Percentiles rank a stretch among this genome's conserved stretches.
Conservation (phyloP, 176 grass and related monocot genomes). For the Lolium multiflorum region DNA sequence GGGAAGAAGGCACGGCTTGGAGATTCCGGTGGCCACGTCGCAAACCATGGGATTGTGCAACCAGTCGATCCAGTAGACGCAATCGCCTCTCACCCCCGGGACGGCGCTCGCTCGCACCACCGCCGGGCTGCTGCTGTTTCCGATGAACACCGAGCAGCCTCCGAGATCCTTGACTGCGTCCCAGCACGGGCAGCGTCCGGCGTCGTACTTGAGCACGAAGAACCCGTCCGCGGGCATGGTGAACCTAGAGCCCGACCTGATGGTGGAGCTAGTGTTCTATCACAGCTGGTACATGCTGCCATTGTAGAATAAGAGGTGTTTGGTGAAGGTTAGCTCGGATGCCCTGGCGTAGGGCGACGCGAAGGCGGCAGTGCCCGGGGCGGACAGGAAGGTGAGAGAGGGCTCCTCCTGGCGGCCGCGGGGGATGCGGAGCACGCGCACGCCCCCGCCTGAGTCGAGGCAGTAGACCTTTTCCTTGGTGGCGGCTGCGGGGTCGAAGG, state of each 20-base stretch:
- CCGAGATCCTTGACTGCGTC: background rate
- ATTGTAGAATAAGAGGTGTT: background rate
- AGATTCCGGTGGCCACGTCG: background rate
- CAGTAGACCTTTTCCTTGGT: background rate
- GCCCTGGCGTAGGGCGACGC: background rate
- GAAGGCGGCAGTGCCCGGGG: background rate
- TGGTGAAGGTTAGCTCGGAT: background rate
- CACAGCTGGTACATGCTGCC: background rate
- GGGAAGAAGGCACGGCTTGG: background rate
- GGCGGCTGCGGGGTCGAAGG: background rate
- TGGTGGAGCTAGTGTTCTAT: background rate
- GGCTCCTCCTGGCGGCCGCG: background rate
- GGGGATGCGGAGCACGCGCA: background rate
- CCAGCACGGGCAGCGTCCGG: background rate
- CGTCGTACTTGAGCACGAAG: background rate
- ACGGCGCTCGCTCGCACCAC: background rate
- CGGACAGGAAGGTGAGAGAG: background rate
- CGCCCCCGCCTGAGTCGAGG: background rate
- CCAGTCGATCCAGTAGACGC: constrained; percentile 17
- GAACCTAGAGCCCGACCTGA: too few relatives aligned
- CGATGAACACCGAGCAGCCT: constrained; percentile 2
- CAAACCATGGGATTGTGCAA: background rate
- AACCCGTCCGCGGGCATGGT: background rate
- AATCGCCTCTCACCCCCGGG: background rate
- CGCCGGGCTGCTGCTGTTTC: background rate